Evolutionary conservation across 805 yeast genomes (phyloP).

Genomic region (Groenewaldozyma salmanticensis): DNA sequence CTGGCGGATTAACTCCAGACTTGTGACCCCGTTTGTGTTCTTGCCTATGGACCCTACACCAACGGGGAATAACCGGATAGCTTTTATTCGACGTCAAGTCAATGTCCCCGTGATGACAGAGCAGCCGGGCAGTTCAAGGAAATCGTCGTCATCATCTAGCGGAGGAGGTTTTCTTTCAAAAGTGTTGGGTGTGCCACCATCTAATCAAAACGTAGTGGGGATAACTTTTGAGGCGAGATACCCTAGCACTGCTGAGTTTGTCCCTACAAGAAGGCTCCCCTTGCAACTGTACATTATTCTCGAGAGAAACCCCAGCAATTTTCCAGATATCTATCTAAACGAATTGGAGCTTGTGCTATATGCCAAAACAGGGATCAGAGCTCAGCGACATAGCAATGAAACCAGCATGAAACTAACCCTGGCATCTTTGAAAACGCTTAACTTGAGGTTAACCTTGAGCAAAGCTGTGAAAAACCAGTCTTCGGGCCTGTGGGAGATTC

Average conservation of each 20-base stretch:
- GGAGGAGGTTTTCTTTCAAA: slow-evolving; percentile 5
- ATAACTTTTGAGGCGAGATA: slow-evolving; percentile 39
- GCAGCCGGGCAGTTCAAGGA: not conserved
- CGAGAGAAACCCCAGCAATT: slow-evolving; percentile 6
- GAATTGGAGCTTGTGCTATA: slow-evolving; percentile 28
- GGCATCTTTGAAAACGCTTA: not conserved
- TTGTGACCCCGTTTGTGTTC: slow-evolving; percentile 42
- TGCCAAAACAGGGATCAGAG: slow-evolving; percentile 23
- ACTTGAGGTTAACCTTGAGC: slow-evolving; percentile 2
- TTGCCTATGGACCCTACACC: slow-evolving; percentile 33
- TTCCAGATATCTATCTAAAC: slow-evolving; percentile 30
- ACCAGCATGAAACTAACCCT: slow-evolving; percentile 12
- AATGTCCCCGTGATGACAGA: slow-evolving; percentile 9
- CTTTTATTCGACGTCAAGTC: slow-evolving; percentile 33
- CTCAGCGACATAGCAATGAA: slow-evolving; percentile 18
- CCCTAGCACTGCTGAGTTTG: slow-evolving; percentile 37
- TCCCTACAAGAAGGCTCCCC: slow-evolving; percentile 32
- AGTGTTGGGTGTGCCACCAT: slow-evolving; percentile 10
- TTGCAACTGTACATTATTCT: slow-evolving; percentile 16
- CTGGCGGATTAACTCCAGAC: slow-evolving; percentile 38
- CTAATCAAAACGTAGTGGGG: slow-evolving; percentile 13
- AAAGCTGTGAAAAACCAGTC: slow-evolving; percentile 3
- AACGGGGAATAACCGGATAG: slow-evolving; percentile 20
- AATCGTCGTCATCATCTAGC: too few relatives aligned
- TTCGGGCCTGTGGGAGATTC: slow-evolving; percentile 11